Percentiles rank a stretch among this genome's conserved stretches.
Conservation (phyloP, 352 stramenopile genomes). For the Phytopythium delawarense region DNA sequence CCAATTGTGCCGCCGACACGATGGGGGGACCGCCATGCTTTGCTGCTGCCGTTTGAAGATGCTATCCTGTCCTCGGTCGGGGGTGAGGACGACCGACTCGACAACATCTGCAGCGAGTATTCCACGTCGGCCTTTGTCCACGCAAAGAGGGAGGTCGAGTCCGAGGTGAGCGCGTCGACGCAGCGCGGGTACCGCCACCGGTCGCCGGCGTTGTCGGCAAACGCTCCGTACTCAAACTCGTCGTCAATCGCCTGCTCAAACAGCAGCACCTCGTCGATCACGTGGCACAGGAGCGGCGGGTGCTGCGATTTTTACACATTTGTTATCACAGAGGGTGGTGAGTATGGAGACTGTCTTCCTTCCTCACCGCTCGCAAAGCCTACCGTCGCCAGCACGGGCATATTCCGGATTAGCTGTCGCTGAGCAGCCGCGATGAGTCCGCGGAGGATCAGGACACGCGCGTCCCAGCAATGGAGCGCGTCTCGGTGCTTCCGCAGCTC, state of each 20-base stretch:
- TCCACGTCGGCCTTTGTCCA: constrained; percentile 61
- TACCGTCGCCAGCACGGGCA: constrained; percentile 41
- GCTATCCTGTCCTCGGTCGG: constrained; percentile 1
- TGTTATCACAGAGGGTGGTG: neutral
- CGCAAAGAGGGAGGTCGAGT: constrained; percentile 45
- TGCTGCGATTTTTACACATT: constrained; percentile 18
- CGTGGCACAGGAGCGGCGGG: constrained; percentile 58
- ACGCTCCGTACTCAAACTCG: constrained; percentile 58
- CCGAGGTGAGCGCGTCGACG: constrained; percentile 56
- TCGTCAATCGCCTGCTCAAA: constrained; percentile 68
- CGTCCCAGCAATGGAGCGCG: constrained; percentile 49
- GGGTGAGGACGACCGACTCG: constrained; percentile 8
- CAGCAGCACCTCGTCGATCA: constrained; percentile 66
- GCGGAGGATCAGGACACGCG: constrained; percentile 53
- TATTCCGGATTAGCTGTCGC: constrained; percentile 47
- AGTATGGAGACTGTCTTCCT: neutral
- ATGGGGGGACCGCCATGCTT: neutral
- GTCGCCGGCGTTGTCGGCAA: constrained; percentile 21
- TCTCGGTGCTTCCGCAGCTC: constrained; percentile 43
- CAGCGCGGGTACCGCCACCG: constrained; percentile 45
- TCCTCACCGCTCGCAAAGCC: neutral
- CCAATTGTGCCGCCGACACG: neutral
- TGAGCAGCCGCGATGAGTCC: constrained; percentile 34
- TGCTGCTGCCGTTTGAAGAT: constrained; percentile 8
- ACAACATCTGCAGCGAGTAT: constrained; percentile 44